Evolutionary conservation across 441 rosid species (phyloP), one percentile per base, ranked within the genome.

Genomic region (Corymbia citriodora): DNA sequence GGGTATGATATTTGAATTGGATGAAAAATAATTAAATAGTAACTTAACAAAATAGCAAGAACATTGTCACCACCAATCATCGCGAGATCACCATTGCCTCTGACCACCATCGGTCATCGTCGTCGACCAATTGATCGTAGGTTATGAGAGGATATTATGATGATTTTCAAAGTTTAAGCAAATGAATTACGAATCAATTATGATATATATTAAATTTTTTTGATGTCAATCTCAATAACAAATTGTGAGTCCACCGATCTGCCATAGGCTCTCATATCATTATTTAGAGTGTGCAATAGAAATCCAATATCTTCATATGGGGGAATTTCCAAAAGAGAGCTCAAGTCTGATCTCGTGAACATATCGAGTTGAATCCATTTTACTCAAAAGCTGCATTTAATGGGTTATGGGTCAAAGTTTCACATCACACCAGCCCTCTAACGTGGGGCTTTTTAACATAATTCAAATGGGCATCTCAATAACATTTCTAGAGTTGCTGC

Each of bases 331-430:
- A 25, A 10, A 29, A 59, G n/a, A 14, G 25, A 10, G 65, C 10
- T 13, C 10, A 59, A 59, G 14, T 25, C 14, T 3, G 0, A 59
- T 59, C 10, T 25, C 0, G 14, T 59, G 4, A 25, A 25, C 14
- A 4, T 3, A 59, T 25, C 7, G 6, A 59, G 10, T 59, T 59
- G 0, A 13, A 10, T 29, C 10, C 25, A 10, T 3, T 3, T 59
- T 59, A 0, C n/a, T 59, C 7, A 25, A 59, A 59, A 59, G 14
- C 10, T 59, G n/a, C 10, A 59, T 27, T 3, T 23, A 23, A 57
- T 10, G 23, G n/a, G 0, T 59, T 59, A 23, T 25, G 65, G 0
- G 7, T 59, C 1, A 59, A 59, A 10, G 10, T 0, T 59, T 59
- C 11, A 59, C 65, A 59, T 59, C 10, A 59, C 25, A 59, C 3